Evolutionary conservation across 1,284 basidiomycete genomes (phyloP), one percentile per base, ranked within the genome.

Genomic region (Caloboletus inedulis): DNA sequence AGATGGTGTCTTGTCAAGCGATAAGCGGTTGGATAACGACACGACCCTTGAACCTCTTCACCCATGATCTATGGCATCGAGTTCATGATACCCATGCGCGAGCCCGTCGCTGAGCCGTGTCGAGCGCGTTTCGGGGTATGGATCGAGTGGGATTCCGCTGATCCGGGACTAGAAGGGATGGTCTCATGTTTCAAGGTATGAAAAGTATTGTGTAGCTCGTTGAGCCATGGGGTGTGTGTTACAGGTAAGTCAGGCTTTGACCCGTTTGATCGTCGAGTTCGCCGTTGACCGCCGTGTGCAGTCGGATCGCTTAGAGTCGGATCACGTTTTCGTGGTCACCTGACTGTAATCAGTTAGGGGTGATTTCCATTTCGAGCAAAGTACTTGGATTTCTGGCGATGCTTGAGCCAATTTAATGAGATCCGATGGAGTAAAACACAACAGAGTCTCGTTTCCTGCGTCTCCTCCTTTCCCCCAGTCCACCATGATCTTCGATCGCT

Each of bases 401-500:
- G 19, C 19, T 7, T 18, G 4, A 37, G 39, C 52, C 44, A 57
- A 66, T n/a, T n/a, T n/a, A 5, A 64, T 56, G 49, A 45, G 62
- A 68, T 66, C 47, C 47, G 62, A 69, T 63, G 47, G 46, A 43
- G 51, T 46, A 23, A 54, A 59, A 55, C 45, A 55, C 46, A 43
- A 39, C n/a, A n/a, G 42, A n/a, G n/a, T n/a, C 23, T 35, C 27
- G 27, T 8, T 27, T 7, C 27, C 7, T 27, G 25, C 25, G 7
- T 5, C 13, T 14, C 39, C 30, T 45, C 27, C 46, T 48, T 41
- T 57, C 43, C 43, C 14, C 37, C 43, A 21, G 14, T 35, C 55
- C 52, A 55, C 48, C 12, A 68, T 68, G 65, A 68, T 68, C 53
- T 52, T 61, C 25, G 56, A 62, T 30, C 66, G 59, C 44, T 54